Conservation (phyloP, 148 eudicot species). For the Rhododendron simsii region DNA sequence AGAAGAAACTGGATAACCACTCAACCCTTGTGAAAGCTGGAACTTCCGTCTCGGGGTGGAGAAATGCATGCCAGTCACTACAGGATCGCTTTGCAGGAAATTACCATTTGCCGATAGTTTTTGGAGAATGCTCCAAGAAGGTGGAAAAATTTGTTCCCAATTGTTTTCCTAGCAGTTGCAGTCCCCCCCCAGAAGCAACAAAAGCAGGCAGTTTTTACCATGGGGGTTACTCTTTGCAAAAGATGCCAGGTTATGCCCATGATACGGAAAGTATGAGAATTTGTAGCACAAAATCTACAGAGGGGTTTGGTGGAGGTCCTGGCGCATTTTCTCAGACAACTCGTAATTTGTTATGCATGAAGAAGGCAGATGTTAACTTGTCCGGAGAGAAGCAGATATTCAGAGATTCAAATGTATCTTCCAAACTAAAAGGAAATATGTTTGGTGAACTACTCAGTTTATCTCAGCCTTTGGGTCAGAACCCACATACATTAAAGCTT, state of each 20-base stretch:
- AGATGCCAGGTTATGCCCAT: conserved; percentile 21
- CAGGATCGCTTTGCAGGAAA: conserved; percentile 21
- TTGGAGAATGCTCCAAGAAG: conserved; percentile 24
- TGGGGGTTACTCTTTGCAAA: conserved; percentile 17
- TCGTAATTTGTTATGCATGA: conserved; percentile 43
- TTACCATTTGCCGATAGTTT: conserved; percentile 20
- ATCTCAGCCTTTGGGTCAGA: conserved; percentile 21
- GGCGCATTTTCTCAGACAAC: conserved; percentile 53
- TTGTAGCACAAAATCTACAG: conserved; percentile 30
- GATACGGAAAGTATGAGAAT: conserved; percentile 46
- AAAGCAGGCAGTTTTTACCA: conserved; percentile 17
- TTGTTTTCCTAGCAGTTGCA: conserved; percentile 19
- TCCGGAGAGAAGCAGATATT: conserved; percentile 20
- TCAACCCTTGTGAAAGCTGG: conserved; percentile 14
- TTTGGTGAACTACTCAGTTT: conserved; percentile 21
- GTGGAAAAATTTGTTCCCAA: conserved; percentile 14
- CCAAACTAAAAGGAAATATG: conserved; percentile 22
- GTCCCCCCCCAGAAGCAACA: conserved; percentile 4
- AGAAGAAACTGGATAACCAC: conserved; percentile 25
- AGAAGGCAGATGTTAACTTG: conserved; percentile 40
- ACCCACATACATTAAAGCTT: conserved; percentile 44
- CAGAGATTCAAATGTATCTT: conserved; percentile 16
- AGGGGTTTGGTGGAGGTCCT: conserved; percentile 34
- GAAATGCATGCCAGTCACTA: conserved; percentile 17
- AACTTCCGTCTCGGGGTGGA: conserved; percentile 16